Percentiles rank a stretch among this genome's conserved stretches.
Conservation (phyloP, 169 alveolate species). For the Nephromyces sp. region DNA sequence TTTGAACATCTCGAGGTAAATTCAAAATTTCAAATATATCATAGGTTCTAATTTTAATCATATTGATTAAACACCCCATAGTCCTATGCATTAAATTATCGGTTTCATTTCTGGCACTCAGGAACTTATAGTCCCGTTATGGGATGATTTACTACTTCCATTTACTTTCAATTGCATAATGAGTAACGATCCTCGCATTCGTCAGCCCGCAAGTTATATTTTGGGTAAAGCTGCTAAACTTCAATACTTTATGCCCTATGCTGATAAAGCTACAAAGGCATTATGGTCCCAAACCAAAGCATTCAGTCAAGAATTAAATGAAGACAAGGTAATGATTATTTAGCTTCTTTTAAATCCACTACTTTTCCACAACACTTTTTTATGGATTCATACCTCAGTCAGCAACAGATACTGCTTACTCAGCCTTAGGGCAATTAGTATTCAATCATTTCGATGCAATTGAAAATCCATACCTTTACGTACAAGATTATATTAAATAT, state of each 20-base stretch:
- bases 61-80: no score
- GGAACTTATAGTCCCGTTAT: background rate
- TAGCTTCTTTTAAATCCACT: background rate
- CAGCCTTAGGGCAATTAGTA: slow-evolving; percentile 69
- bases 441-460: background rate
- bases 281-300: background rate
- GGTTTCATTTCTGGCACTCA: background rate
- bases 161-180: background rate
- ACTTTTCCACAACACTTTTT: slow-evolving; percentile 4
- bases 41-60: no score
- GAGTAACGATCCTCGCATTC: background rate
- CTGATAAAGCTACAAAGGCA: background rate
- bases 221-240: background rate
- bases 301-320: background rate
- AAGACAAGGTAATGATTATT: background rate
- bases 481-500: background rate
- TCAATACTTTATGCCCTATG: background rate
- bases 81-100: background rate
- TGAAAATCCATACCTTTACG: background rate
- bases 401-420: slow-evolving; percentile 72
- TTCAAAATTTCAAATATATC: no score
- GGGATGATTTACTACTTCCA: background rate
- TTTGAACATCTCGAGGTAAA: background rate
- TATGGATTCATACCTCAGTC: slow-evolving; percentile 45
- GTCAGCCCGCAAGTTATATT: background rate